Evolutionary conservation across 2,329 filamentous ascomycete genomes (phyloP), one percentile per base, ranked within the genome.

Genomic region (Nigrograna mackinnonii): DNA sequence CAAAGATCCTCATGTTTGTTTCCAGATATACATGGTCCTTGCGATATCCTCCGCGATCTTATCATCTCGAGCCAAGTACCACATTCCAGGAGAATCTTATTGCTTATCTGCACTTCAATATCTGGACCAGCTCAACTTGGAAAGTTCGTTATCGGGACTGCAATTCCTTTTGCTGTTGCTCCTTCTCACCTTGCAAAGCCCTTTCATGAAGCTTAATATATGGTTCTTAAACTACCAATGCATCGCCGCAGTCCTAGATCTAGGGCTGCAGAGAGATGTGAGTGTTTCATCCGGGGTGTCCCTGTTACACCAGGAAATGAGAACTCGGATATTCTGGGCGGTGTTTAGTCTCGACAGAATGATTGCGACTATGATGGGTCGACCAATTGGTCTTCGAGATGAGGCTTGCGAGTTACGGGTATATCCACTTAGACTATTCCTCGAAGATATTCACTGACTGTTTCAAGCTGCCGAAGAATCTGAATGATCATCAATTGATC

Each of bases 141-240:
- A 79, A 35, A 75, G 72, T 24, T 79, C 78, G 0, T 44, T 79
- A 0, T 62, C 71, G 5, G 77, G 77, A 0, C 54, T 79, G 0
- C 78, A 81, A 31, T 78, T 75, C 37, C 55, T 80, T 41, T 47
- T 77, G 1, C 42, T 77, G 0, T 55, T 77, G 2, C 57, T 76
- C 20, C 66, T 80, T 0, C 79, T 79, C 38, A 75, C 77, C 0
- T 64, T 80, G 11, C 73, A 79, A 24, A 79, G 72, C 44, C 73
- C 77, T 0, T 73, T 68, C 1, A 71, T 76, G 37, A 62, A 69
- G 0, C 52, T 80, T 4, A 80, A 78, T 41, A 63, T 78, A 1
- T 81, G 78, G 79, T 77, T 78, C 39, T 58, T 80, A 2, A 79
- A 80, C 39, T 80, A 80, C 39, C 78, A 80, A 45, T 79, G 77